Base-by-base conservation (phyloP, 352 stramenopile genomes). In the Globisporangium spiculum region DNA sequence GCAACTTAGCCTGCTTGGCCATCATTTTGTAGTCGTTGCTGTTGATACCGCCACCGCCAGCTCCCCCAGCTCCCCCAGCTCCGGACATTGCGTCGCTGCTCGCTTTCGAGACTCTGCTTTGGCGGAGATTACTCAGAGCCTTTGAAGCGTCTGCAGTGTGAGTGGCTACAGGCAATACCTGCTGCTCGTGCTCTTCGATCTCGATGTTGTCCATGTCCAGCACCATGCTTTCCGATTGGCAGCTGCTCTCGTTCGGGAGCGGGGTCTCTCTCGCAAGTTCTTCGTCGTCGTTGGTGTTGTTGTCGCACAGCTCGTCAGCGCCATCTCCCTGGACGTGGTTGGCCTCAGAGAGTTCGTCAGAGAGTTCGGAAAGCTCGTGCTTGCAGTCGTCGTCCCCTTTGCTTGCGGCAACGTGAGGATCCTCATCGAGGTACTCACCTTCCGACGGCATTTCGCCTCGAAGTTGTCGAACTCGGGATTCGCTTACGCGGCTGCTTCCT, bases 11-110 rank as follows among this genome's bases (percentile, higher is more conserved):
- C 1, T 60, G 27, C n/a, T 46, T 44, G 30, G 55, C 55, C 55
- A 60, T 60, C 27, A 46, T 14, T 24, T 24, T 60, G 55, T 46
- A 44, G 27, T 60, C 55, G 55, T 60, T 36, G 55, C 55, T 60
- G 24, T 64, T 27, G 36, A 54, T 64, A 14, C 36, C 34, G 0
- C 30, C 58, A 3, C n/a, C 57, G 7, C 9, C 57, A n/a, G 6
- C 32, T 36, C 32, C 32, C 32, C 32, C 58, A 50, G 7, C 59
- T 14, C 38, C 41, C 22, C 22, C 22, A 24, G 22, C 22, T 24
- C 22, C 57, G 5, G 34, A 52, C 57, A 22, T 57, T 30, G 24
- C 60, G 18, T 57, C 48, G 18, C 44, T 65, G 5, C 7, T 27
- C 3, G 44, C 44, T 12, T 20, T 12, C 7, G 26, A 16, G 2